Conservation (phyloP, 495 filamentous ascomycete species). For the Penicillium egyptiacum region DNA sequence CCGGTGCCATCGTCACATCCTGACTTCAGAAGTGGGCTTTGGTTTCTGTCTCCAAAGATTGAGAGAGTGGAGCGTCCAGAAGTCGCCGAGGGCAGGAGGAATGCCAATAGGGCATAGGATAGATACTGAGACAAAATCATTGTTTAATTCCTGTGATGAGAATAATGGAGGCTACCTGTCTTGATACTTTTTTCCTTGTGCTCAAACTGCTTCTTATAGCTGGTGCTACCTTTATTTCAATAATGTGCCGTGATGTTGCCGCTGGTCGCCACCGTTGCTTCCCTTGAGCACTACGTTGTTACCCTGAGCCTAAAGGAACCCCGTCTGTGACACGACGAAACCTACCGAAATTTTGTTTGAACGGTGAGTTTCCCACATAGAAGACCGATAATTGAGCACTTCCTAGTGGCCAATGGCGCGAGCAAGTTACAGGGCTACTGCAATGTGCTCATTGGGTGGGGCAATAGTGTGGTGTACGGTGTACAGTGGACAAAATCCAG, state of each 20-base stretch:
- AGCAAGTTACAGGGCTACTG: not conserved
- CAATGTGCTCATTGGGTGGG: constrained; percentile 2
- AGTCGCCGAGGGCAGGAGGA: constrained; percentile 10
- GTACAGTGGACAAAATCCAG: not conserved
- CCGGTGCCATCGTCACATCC: constrained; percentile 23
- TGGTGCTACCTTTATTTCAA: not conserved
- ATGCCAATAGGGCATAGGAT: constrained; percentile 14
- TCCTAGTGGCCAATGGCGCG: constrained; percentile 10
- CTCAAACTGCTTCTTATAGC: not conserved
- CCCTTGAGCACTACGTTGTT: not conserved
- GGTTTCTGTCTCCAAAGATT: not conserved
- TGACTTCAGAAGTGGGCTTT: constrained; percentile 1
- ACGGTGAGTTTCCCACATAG: not conserved
- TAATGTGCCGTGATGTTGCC: constrained; percentile 3
- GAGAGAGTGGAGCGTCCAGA: constrained; percentile 3
- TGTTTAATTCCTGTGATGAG: not conserved
- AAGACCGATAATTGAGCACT: not conserved
- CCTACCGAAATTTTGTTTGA: not conserved
- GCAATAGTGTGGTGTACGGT: constrained; percentile 1
- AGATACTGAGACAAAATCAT: constrained; percentile 24
- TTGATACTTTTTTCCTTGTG: not conserved
- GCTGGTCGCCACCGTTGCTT: constrained; percentile 6
- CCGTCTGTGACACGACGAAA: not conserved
- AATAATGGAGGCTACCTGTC: not conserved
- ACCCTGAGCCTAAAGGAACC: not conserved